A percentile compares a stretch with the other conserved stretches of the same genome.
These are phyloP conservation scores for Monilinia vaccinii-corymbosi DNA, from an alignment of 2,329 filamentous ascomycete genomes.

Conservation along the genomic window DNA sequence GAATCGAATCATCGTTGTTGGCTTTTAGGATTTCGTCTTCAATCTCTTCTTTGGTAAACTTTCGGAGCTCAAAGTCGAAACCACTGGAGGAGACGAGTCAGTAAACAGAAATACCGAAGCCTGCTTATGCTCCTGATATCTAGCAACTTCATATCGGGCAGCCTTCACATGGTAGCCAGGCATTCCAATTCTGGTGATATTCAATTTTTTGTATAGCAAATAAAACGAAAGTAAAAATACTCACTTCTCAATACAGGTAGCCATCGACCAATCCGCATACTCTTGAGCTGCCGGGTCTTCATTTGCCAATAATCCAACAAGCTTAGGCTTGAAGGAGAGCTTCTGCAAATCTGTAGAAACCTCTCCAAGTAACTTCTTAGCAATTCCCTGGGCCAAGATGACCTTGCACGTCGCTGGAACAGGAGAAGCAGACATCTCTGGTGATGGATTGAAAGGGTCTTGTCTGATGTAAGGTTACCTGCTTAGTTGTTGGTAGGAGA, in stretches of 20 bases:
- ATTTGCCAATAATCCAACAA: conserved; percentile 90
- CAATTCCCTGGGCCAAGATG: conserved; percentile 78
- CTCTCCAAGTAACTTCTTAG: conserved; percentile 70
- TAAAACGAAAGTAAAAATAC: conserved; percentile 26
- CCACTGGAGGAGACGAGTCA: conserved; percentile 46
- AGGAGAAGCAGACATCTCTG: conserved; percentile 13
- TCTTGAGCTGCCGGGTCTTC: conserved; percentile 81
- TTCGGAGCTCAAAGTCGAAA: conserved; percentile 79
- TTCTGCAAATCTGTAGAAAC: conserved; percentile 66
- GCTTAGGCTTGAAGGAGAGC: conserved; percentile 62
- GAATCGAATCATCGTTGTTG: conserved; percentile 67
- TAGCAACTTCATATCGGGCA: background rate
- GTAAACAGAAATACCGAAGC: background rate
- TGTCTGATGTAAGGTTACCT: background rate
- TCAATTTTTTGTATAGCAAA: background rate
- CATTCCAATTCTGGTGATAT: background rate
- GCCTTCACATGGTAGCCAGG: background rate
- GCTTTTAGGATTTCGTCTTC: conserved; percentile 82
- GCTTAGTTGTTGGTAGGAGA: background rate
- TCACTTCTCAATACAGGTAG: conserved; percentile 94
- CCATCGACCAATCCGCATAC: conserved; percentile 96
- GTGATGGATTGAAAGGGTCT: background rate
- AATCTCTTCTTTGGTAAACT: conserved; percentile 76
- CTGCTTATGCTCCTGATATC: background rate
- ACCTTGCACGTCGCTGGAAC: conserved; percentile 68